A percentile compares a stretch with the other conserved stretches of the same genome.
Evolutionary conservation across 2,329 filamentous ascomycete genomes (phyloP).

Genomic region (Aspergillus terreus): DNA sequence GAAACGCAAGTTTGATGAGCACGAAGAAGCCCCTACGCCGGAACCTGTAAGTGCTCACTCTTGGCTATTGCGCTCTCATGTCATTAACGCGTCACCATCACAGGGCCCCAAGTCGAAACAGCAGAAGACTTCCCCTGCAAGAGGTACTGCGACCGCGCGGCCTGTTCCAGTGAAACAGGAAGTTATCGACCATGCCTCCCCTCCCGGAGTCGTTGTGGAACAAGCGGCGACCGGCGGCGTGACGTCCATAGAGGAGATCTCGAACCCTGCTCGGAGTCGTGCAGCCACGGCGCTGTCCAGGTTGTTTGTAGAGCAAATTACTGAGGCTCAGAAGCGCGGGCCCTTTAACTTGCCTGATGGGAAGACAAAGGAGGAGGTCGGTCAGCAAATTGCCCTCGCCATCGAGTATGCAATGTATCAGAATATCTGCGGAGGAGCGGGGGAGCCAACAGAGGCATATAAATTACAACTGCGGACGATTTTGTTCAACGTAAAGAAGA

Average conservation of each 20-base stretch:
- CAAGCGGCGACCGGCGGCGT: slow-evolving; percentile 29
- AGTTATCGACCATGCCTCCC: slow-evolving; percentile 22
- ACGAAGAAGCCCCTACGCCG: slow-evolving; percentile 22
- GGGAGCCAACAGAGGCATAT: slow-evolving; percentile 55
- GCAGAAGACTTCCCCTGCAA: slow-evolving; percentile 33
- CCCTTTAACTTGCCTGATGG: slow-evolving; percentile 62
- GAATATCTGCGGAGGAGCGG: slow-evolving; percentile 48
- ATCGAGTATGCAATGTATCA: slow-evolving; percentile 69
- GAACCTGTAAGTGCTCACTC: slow-evolving; percentile 28
- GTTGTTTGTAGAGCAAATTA: slow-evolving; percentile 63
- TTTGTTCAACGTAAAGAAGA: slow-evolving; percentile 83
- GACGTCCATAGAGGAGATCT: slow-evolving; percentile 46
- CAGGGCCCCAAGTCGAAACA: slow-evolving; percentile 43
- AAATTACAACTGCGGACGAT: slow-evolving; percentile 68
- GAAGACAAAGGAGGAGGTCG: slow-evolving; percentile 60
- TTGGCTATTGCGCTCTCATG: background rate
- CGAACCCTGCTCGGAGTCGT: slow-evolving; percentile 63
- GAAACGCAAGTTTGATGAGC: slow-evolving; percentile 45
- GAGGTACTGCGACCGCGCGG: slow-evolving; percentile 19
- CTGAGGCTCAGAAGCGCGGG: slow-evolving; percentile 63
- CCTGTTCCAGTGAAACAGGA: slow-evolving; percentile 32
- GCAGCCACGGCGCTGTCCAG: slow-evolving; percentile 69
- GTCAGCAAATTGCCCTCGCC: slow-evolving; percentile 68
- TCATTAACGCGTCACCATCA: slow-evolving; percentile 21
- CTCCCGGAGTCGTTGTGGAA: slow-evolving; percentile 28